phyloP scores from a whole-genome alignment of 768 basidiomycete genomes.

The Lactarius sp. region DNA sequence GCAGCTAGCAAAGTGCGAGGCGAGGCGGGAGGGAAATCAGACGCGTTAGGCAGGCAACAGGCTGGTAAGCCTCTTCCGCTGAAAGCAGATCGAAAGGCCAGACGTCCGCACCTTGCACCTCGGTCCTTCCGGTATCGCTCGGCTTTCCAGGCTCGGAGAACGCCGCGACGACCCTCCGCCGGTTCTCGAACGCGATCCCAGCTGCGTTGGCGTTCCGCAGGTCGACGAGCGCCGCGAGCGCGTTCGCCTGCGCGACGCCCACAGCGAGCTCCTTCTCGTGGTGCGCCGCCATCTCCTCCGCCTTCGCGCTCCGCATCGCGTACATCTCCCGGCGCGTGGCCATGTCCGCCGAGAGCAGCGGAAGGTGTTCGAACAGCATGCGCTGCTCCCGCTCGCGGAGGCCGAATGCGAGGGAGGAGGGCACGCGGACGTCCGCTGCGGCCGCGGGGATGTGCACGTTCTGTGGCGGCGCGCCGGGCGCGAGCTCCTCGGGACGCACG shows the following conservation, averaged over 20 bases:
- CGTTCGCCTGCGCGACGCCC: constrained; percentile 45
- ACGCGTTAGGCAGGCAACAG: not conserved
- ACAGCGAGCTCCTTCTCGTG: constrained; percentile 30
- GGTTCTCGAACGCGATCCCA: constrained; percentile 86
- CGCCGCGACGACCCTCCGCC: constrained; percentile 65
- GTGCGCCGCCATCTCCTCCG: constrained; percentile 3
- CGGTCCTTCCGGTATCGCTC: constrained; percentile 75
- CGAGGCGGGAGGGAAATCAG: not conserved
- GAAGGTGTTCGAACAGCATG: constrained; percentile 64
- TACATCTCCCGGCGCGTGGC: not conserved
- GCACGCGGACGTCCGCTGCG: constrained; percentile 40
- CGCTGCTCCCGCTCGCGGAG: constrained; percentile 53
- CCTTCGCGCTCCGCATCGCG: not conserved
- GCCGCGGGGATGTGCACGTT: constrained; percentile 24
- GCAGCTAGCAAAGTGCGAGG: constrained; percentile 52
- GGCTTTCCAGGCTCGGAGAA: constrained; percentile 70
- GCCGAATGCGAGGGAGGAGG: constrained; percentile 59
- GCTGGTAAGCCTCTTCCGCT: not conserved
- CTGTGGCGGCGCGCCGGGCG: not conserved
- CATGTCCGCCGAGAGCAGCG: constrained; percentile 41
- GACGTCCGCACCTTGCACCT: constrained; percentile 78
- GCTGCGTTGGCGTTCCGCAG: constrained; percentile 81
- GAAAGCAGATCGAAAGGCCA: too few species aligned
- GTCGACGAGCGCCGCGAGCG: constrained; percentile 69
- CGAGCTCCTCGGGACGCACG: constrained; percentile 26